Evolutionary conservation across 2,329 filamentous ascomycete species (phyloP), one percentile per base, ranked within the genome.

Genomic region (Xylariaceae sp.): DNA sequence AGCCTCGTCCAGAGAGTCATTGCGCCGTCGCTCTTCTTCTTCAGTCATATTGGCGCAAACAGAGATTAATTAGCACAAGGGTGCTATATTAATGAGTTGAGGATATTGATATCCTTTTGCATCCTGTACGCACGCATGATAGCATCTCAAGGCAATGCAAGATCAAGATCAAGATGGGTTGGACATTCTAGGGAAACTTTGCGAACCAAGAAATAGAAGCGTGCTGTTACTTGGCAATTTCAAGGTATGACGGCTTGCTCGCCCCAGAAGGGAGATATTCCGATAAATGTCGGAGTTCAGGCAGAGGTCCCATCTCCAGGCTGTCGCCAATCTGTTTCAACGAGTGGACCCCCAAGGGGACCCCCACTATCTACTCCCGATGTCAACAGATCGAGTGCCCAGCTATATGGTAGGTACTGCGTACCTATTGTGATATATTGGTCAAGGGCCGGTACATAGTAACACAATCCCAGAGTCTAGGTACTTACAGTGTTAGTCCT

Each of bases 1-100:
- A n/a, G 54, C 43, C 31, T 61, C 58, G 19, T 58, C 54, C 2
- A 54, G 36, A 8, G 58, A 54, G 50, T 48, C 39, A 23, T 19
- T 14, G 26, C 41, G 45, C 16, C 45, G 48, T 23, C 36, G 40
- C 11, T 41, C 45, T 26, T 52, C 56, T 36, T 53, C 21, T 16
- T 19, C 21, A 36, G 46, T 17, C 56, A 58, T 58, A 12, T 41
- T 29, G 29, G 33, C 34, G 37, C 40, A 7, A 11, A n/a, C 21
- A 7, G 37, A 34, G 33, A 28, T 21, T 33, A 39, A 23, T 19
- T 31, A 43, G 33, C 23, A 31, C 36, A 39, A n/a, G n/a, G n/a
- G n/a, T 28, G n/a, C 5, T 44, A 16, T 48, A n/a, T 39, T 48
- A 36, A 17, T 37, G 11, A 19, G 23, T 24, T 47, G 40, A 16